Conservation (phyloP, 345 rosid species). For the Turnera subulata region DNA sequence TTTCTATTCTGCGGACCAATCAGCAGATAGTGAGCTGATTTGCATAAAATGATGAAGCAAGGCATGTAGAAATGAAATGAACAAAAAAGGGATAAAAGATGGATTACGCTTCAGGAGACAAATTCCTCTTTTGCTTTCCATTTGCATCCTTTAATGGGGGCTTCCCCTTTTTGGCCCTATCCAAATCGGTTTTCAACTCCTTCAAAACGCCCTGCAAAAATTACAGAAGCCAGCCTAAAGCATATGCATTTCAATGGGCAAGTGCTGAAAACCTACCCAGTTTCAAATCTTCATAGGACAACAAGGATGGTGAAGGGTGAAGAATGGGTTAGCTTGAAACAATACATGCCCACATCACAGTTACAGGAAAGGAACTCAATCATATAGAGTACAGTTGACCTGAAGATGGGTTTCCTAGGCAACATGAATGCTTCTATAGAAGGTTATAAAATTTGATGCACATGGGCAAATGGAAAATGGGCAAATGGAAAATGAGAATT, state of each 20-base stretch:
- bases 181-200: conserved; percentile 69
- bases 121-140: conserved; percentile 78
- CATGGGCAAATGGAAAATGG: no score
- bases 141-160: conserved; percentile 76
- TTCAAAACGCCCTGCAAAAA: conserved; percentile 48
- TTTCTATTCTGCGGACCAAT: conserved; percentile 55
- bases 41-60: neutral
- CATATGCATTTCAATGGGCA: conserved; percentile 1
- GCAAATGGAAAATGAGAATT: no score
- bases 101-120: conserved; percentile 75
- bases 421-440: no score
- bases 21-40: conserved; percentile 3
- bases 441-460: no score
- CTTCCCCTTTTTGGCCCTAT: conserved; percentile 84
- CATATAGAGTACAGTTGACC: no score
- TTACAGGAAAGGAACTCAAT: no score
- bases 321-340: neutral
- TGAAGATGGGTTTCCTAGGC: no score
- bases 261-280: no score
- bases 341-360: no score
- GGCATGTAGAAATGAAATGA: neutral
- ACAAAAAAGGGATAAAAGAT: conserved; percentile 9
- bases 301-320: neutral
- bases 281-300: no score
- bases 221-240: conserved; percentile 14